phyloP scores from a whole-genome alignment of 2,329 filamentous ascomycete genomes.

The Aureobasidium pullulans region DNA sequence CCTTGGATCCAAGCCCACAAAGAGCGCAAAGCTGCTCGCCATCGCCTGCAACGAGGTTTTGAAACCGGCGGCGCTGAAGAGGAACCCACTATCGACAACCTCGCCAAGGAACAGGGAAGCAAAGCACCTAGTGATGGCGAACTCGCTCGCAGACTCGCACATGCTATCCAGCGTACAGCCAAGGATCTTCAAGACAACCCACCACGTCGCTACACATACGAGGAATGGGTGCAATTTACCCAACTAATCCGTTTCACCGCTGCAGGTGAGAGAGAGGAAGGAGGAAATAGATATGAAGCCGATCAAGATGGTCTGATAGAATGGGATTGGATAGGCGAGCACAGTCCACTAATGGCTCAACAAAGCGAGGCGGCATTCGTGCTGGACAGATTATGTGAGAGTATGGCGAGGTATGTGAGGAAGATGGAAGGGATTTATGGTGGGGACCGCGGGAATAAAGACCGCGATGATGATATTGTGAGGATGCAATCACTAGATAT shows the following conservation, averaged over 20 bases:
- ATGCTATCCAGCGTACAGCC: conserved; percentile 61
- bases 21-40: conserved; percentile 19
- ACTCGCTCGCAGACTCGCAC: conserved; percentile 55
- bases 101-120: conserved; percentile 31
- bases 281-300: conserved; percentile 30
- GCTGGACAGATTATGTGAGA: conserved; percentile 58
- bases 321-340: conserved; percentile 67
- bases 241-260: conserved; percentile 58
- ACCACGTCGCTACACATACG: conserved; percentile 63
- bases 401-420: conserved; percentile 44
- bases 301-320: conserved; percentile 54
- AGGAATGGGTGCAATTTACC: conserved; percentile 82
- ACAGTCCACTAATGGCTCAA: conserved; percentile 59
- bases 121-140: conserved; percentile 47
- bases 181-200: conserved; percentile 53
- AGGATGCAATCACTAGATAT: not conserved
- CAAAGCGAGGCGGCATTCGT: conserved; percentile 60
- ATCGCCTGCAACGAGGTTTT: conserved; percentile 43
- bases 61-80: conserved; percentile 28
- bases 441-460: not conserved
- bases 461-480: not conserved
- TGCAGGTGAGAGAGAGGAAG: conserved; percentile 13
- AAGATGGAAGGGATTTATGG: not conserved
- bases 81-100: conserved; percentile 33
- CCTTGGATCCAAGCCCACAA: conserved; percentile 35